Evolutionary conservation across 768 basidiomycete species (phyloP), one percentile per base, ranked within the genome.

Genomic region (Amanita molliuscula): DNA sequence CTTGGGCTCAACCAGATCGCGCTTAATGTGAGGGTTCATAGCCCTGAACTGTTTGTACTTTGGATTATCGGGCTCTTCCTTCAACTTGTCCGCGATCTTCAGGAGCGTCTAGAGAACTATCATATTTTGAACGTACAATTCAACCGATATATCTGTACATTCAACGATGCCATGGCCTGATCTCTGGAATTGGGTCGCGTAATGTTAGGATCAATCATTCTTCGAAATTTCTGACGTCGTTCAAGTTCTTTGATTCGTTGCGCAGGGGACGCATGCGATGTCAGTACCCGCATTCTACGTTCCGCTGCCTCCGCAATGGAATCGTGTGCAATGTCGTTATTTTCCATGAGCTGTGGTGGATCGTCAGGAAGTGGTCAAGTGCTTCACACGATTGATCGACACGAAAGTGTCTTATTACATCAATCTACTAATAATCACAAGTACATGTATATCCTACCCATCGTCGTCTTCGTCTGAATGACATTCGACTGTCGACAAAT

Each of bases 181-280:
- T 75, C 75, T 54, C 75, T 76, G 10, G 81, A 62, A 61, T 89
- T 89, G 4, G 78, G 83, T 2, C 88, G 76, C 45, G 76, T 58
- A 56, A 91, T 89, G 11, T 85, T 87, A 40, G 86, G 86, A 57
- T 90, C 84, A 52, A 90, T 74, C 52, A 90, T 68, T 34, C 88
- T 72, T 38, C 88, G 75, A 62, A 90, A 89, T 50, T 70, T 69
- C 59, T 83, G 85, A 36, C 82, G 78, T 48, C 73, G 76, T 47
- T 84, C 84, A 55, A 83, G 78, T 53, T 88, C 77, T 53, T 71
- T 68, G 28, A 65, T 63, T 48, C 64, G 45, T 54, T 73, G 69
- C 1, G 70, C 64, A 10, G 69, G 63, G 34, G 72, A 62, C 31
- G 62, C 60, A 51, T 67, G 65, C 6, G 59, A 50, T 13, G 67